Base-by-base conservation (phyloP, 1,139 yeast genomes). In the Nematodospora anomalae region DNA sequence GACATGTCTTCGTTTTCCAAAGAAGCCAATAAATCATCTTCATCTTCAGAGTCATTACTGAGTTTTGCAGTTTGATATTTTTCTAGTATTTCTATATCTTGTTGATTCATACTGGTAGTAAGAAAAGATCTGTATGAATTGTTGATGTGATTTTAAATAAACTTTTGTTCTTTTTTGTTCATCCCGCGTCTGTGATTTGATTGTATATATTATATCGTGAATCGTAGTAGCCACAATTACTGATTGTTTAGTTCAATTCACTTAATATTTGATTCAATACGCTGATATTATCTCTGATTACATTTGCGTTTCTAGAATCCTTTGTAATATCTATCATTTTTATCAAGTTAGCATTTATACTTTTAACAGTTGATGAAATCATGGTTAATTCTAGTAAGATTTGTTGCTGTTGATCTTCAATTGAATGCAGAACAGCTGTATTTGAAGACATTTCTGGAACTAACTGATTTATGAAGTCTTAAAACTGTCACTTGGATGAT, bases 1-100 rank as follows among this genome's bases (percentile, higher is more conserved):
- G 27, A 16, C 60, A 47, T 16, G 10, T 33, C 40, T 23, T 43
- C 46, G 10, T 38, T 24, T 31, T 67, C 67, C 18, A 67, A 61
- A 13, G 58, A 55, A 21, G 65, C 67, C 13, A 69, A 45, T 30
- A 65, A 62, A 54, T 42, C 71, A 52, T 62, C 62, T 20, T 48
- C 52, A 20, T 50, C 53, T 5, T 46, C 47, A 3, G 42, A 37
- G 6, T 29, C 22, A 9, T 46, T 28, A 42, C 40, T 24, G 5
- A 74, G 44, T 30, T 54, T 53, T 2, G 71, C 47, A 33, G 60
- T 64, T 42, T 60, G 58, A 11, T 39, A 30, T 45, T 65, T 67
- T 71, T 64, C 65, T 27, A 39, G 13, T 22, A 33, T 8, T 30
- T 37, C 32, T 12, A 38, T 30, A 29, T 40, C 45, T 28, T 30